Evolutionary conservation across 2,329 filamentous ascomycete species (phyloP).

Genomic region (Hypocrella siamensis): DNA sequence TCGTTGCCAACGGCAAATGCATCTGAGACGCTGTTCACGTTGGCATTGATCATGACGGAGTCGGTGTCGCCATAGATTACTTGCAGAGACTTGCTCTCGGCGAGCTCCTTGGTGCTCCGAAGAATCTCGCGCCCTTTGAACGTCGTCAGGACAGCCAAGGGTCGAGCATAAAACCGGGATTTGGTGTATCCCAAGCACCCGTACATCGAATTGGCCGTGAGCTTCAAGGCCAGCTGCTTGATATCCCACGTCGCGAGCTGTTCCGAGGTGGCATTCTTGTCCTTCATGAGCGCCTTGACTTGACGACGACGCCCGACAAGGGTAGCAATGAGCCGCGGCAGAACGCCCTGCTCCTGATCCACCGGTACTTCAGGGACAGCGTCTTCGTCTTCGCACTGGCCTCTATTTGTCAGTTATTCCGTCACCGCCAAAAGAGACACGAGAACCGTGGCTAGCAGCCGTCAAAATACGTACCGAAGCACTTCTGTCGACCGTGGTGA

Average conservation of each 20-base stretch:
- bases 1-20: constrained; percentile 84
- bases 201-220: constrained; percentile 99
- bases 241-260: constrained; percentile 94
- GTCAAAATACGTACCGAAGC: constrained; percentile 39
- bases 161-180: constrained; percentile 92
- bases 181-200: constrained; percentile 94
- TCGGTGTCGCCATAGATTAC: constrained; percentile 99
- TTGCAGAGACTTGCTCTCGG: constrained; percentile 76
- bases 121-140: constrained; percentile 97
- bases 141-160: constrained; percentile 87
- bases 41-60: constrained; percentile 99
- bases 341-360: constrained; percentile 65
- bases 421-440: constrained; percentile 11
- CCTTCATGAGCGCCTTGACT: constrained; percentile 96
- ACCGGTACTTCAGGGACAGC: constrained; percentile 74
- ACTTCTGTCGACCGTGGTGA: constrained; percentile 82
- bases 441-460: not conserved
- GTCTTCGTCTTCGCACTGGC: constrained; percentile 55
- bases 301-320: constrained; percentile 78
- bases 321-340: constrained; percentile 81
- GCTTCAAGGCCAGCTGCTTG: constrained; percentile 89
- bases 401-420: not conserved
- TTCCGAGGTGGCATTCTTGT: constrained; percentile 70
- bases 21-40: constrained; percentile 82
- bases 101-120: constrained; percentile 85